Percentiles rank a stretch among this genome's conserved stretches.
Conservation (phyloP, 2,329 filamentous ascomycete genomes). For the Scorias spongiosa region DNA sequence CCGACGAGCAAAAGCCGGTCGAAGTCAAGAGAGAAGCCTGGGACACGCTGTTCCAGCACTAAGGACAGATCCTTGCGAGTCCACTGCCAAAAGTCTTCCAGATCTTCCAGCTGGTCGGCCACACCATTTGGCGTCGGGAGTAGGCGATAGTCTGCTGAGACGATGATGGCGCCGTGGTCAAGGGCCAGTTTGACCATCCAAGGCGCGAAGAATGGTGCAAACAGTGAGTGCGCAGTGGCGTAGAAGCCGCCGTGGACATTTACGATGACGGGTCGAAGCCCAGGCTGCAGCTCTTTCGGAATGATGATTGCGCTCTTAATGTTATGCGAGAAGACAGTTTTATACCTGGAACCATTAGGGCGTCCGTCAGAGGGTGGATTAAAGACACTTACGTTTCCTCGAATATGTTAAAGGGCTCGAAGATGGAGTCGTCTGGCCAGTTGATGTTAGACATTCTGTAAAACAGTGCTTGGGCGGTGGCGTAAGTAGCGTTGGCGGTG, state of each 20-base stretch:
- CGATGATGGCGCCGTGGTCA: conserved; percentile 1
- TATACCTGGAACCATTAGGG: no score
- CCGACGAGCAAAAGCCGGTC: no score
- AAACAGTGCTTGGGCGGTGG: no score
- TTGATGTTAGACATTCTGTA: no score
- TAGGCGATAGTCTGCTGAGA: conserved; percentile 1
- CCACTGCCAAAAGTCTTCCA: conserved; percentile 1
- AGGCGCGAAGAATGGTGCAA: conserved; percentile 2
- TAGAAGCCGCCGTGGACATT: conserved; percentile 2
- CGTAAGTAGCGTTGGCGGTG: no score
- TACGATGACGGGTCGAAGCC: neutral
- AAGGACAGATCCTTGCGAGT: no score
- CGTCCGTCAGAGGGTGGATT: no score
- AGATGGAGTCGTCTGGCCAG: no score
- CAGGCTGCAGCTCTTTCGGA: neutral
- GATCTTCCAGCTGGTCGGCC: conserved; percentile 1
- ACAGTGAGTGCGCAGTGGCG: conserved; percentile 1
- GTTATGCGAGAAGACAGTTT: neutral
- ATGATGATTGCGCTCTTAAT: conserved; percentile 1
- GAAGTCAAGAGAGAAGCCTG: no score
- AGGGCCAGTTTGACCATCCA: conserved; percentile 1
- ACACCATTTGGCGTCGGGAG: conserved; percentile 1
- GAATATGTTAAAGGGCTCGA: no score
- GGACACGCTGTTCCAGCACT: no score
- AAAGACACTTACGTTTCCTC: no score